These are phyloP conservation scores for Calonectria honghensis DNA, from an alignment of 2,329 filamentous ascomycete genomes.

Conservation along the genomic window DNA sequence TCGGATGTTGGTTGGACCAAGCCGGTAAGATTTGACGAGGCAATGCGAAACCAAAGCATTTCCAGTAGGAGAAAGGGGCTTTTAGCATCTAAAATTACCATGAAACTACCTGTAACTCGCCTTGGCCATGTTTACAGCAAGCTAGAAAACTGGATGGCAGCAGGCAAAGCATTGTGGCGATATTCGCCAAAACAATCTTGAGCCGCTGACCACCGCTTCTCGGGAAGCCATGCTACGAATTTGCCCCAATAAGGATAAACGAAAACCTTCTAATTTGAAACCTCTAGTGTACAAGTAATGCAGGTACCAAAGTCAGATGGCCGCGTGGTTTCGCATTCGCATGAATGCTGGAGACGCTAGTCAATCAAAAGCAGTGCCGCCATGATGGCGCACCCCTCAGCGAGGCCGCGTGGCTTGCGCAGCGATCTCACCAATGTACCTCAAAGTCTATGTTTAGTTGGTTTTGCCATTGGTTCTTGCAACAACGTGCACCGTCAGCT, in stretches of 20 bases:
- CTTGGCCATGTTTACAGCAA: not conserved
- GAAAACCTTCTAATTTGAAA: not conserved
- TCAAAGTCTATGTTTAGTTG: not conserved
- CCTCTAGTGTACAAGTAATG: not conserved
- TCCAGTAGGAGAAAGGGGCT: too few species aligned
- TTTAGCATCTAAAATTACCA: too few species aligned
- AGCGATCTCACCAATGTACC: slow-evolving; percentile 4
- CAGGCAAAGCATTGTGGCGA: not conserved
- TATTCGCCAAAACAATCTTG: not conserved
- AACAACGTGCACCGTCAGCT: slow-evolving; percentile 15
- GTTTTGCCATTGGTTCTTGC: slow-evolving; percentile 5
- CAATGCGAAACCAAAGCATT: too few species aligned
- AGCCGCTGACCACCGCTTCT: not conserved
- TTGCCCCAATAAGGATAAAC: not conserved
- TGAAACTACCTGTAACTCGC: too few species aligned
- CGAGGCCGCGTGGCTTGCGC: not conserved
- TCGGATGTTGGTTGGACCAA: too few species aligned
- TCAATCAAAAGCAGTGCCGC: not conserved
- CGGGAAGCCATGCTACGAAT: not conserved
- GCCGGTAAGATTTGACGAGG: too few species aligned
- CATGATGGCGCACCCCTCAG: not conserved
- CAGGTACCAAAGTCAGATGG: not conserved
- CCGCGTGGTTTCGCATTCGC: slow-evolving; percentile 4
- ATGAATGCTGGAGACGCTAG: not conserved
- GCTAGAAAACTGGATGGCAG: not conserved